Conservation (phyloP, 2,329 filamentous ascomycete species). For the Xylaria arbuscula region DNA sequence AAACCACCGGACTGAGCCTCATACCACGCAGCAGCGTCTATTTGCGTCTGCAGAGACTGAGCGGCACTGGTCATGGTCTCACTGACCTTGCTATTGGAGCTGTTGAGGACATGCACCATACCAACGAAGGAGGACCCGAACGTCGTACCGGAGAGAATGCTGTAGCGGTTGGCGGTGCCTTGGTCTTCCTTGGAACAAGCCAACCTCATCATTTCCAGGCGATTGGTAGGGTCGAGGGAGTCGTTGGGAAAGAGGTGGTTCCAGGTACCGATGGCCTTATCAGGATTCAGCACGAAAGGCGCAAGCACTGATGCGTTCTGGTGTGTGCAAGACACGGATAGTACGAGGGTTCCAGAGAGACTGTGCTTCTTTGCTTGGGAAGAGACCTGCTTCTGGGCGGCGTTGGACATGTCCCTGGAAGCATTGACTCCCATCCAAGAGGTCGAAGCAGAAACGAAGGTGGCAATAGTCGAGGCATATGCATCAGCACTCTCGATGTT, state of each 20-base stretch:
- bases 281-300: background rate
- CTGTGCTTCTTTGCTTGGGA: background rate
- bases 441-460: background rate
- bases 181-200: background rate
- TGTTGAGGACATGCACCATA: background rate
- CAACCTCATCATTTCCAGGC: background rate
- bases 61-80: background rate
- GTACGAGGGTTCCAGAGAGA: background rate
- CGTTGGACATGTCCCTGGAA: background rate
- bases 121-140: background rate
- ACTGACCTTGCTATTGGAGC: background rate
- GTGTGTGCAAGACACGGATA: background rate
- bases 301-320: background rate
- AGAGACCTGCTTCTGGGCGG: background rate
- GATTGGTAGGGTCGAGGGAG: background rate
- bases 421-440: background rate
- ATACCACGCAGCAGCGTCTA: background rate
- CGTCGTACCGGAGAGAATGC: background rate
- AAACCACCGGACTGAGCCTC: background rate
- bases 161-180: background rate
- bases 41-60: background rate
- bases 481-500: background rate
- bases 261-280: background rate
- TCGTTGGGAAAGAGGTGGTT: background rate
- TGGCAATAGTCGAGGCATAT: background rate